phyloP scores from a whole-genome alignment of 805 yeast genomes.

The Wilhelminamyces savonicus region DNA sequence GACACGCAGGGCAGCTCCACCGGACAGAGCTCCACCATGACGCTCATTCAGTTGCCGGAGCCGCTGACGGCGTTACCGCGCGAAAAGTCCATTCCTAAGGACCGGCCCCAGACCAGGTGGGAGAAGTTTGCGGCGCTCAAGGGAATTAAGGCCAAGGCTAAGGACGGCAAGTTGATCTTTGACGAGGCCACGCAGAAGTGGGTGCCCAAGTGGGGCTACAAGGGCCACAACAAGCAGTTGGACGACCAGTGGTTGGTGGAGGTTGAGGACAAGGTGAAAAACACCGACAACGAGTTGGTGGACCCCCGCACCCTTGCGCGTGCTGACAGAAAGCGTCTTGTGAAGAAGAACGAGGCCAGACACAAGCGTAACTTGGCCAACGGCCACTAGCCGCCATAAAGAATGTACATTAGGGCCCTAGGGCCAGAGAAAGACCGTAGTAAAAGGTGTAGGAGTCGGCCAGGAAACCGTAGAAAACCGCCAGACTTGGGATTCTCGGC shows the following conservation, averaged over 20 bases:
- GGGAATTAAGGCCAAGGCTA: constrained; percentile 88
- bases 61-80: constrained; percentile 81
- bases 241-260: constrained; percentile 97
- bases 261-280: constrained; percentile 67
- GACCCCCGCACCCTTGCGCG: constrained; percentile 85
- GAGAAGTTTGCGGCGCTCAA: constrained; percentile 92
- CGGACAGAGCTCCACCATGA: constrained; percentile 68
- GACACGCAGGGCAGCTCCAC: constrained; percentile 55
- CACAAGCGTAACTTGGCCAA: constrained; percentile 72
- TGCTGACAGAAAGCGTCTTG: constrained; percentile 74
- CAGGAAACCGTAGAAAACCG: too few species aligned
- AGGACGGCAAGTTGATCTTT: constrained; percentile 80
- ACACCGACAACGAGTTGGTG: constrained; percentile 50
- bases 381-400: too few species aligned
- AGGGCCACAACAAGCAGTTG: constrained; percentile 80
- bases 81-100: constrained; percentile 92
- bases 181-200: constrained; percentile 90
- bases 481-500: too few species aligned
- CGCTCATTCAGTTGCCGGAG: constrained; percentile 79
- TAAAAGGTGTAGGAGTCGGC: too few species aligned
- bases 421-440: too few species aligned
- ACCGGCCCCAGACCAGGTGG: constrained; percentile 93
- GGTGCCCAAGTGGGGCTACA: constrained; percentile 98
- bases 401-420: too few species aligned
- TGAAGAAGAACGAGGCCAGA: constrained; percentile 79